These are phyloP conservation scores for Boletus reticulatus DNA, from an alignment of 768 basidiomycete genomes.

Conservation along the genomic window DNA sequence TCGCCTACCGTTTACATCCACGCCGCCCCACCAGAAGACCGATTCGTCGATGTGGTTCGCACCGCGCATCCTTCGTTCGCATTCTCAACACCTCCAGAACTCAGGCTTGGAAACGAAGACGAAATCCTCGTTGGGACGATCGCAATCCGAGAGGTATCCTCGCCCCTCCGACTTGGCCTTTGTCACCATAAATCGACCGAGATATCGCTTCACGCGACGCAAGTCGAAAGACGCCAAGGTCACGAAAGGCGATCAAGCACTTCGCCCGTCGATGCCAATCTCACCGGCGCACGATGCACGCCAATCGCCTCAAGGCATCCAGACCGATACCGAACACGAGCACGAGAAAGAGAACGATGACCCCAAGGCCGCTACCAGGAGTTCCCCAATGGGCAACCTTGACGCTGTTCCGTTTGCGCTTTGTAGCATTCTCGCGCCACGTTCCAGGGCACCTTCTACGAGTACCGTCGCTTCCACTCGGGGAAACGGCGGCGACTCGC, in stretches of 20 bases:
- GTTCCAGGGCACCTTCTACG: constrained; percentile 21
- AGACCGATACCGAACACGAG: not conserved
- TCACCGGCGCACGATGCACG: not conserved
- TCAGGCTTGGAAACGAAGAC: not conserved
- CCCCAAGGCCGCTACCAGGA: not conserved
- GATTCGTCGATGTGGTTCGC: constrained; percentile 6
- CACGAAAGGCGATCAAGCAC: not conserved
- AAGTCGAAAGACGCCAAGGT: constrained; percentile 7
- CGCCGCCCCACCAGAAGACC: constrained; percentile 10
- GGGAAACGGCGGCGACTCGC: not conserved
- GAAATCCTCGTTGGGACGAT: constrained; percentile 15
- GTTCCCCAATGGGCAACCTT: not conserved
- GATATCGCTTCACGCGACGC: constrained; percentile 16
- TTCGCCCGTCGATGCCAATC: not conserved
- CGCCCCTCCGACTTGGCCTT: constrained; percentile 19
- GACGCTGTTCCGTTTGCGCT: constrained; percentile 7
- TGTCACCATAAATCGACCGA: constrained; percentile 21
- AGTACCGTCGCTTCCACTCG: constrained; percentile 18
- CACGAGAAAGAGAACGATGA: constrained; percentile 4
- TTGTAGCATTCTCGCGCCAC: constrained; percentile 7
- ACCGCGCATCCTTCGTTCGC: constrained; percentile 26
- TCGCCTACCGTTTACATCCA: constrained; percentile 24
- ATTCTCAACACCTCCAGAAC: constrained; percentile 19
- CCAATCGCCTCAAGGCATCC: not conserved
- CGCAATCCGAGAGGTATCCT: constrained; percentile 25